Base-by-base conservation (phyloP, 2,329 filamentous ascomycete species). In the Aureobasidium sp. region DNA sequence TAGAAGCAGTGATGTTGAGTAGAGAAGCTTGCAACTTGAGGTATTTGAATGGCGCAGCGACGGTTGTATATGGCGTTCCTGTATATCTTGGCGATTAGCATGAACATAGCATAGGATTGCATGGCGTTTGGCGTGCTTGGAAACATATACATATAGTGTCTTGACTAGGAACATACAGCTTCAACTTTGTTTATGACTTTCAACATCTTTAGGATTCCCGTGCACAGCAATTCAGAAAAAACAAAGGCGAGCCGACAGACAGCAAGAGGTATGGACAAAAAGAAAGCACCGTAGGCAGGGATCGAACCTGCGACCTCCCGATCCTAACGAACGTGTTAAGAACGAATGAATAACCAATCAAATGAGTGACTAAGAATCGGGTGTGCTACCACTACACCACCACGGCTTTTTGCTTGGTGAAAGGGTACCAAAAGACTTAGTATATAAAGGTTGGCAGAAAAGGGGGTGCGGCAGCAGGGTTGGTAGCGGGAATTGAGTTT, bases 31-130 rank as follows among this genome's bases (percentile, higher is more conserved):
- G 94, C 76, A 86, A 90, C 67, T 84, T 99, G 76, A 84, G 84
- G 72, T 97, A 96, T 77, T 78, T 99, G 67, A 99, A 96, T 69
- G 94, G 91, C 0, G 94, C 93, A 11, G 91, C 93, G 41, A 90
- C 94, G 29, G 92, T 94, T 66, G 87, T 97, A 59, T 99, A 97
- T 77, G 94, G 94, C 16, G 88, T 99, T 71, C 94, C 94, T 34
- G 90, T 96, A 65, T 97, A 91, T 75, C 79, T 96, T 63, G 75
- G 66, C 27, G 69, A 73, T 36, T 36, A 45, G 25, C 6, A 9
- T 4, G 27, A 13, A 16, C 13, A 29, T 15, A 10, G 45, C 27
- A 48, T 48, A n/a, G 7, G 45, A 5, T n/a, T 48, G 27, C 45
- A n/a, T 32, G 45, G 45, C 7, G 21, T 7, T 5, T 30, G 45